Evolutionary conservation across 116 monocot species (phyloP).

Genomic region (Phalaenopsis hybrid): DNA sequence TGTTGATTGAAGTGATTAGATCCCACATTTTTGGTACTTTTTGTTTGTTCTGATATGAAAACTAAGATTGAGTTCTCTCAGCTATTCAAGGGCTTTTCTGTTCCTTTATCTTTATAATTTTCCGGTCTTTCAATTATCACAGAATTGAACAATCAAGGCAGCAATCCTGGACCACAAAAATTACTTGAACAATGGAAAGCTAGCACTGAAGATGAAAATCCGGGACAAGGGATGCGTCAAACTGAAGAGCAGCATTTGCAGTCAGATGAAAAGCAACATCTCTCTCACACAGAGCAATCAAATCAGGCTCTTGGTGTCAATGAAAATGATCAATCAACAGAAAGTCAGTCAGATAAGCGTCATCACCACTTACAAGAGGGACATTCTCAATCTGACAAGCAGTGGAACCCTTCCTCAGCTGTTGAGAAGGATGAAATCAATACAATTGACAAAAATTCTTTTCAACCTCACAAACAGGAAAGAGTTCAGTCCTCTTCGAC

Average conservation of each 20-base stretch:
- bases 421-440: constrained; percentile 25
- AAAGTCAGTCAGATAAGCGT: constrained; percentile 14
- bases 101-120: background rate
- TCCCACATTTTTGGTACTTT: no score
- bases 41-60: background rate
- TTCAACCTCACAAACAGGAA: constrained; percentile 21
- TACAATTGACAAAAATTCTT: constrained; percentile 23
- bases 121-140: background rate
- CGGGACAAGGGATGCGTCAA: constrained; percentile 21
- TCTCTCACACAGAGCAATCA: constrained; percentile 21
- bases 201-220: constrained; percentile 24
- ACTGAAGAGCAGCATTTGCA: constrained; percentile 26
- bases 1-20: no score
- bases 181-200: constrained; percentile 29
- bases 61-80: background rate
- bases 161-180: constrained; percentile 28
- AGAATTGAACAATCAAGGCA: constrained; percentile 22
- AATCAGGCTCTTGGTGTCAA: constrained; percentile 10
- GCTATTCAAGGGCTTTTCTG: background rate
- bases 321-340: constrained; percentile 18
- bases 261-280: constrained; percentile 14
- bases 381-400: constrained; percentile 15
- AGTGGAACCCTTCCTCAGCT: constrained; percentile 11
- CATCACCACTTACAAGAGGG: constrained; percentile 14
- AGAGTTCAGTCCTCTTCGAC: constrained; percentile 22